These are phyloP conservation scores for Metarhizium anisopliae DNA, from an alignment of 2,329 filamentous ascomycete genomes.

Conservation along the genomic window DNA sequence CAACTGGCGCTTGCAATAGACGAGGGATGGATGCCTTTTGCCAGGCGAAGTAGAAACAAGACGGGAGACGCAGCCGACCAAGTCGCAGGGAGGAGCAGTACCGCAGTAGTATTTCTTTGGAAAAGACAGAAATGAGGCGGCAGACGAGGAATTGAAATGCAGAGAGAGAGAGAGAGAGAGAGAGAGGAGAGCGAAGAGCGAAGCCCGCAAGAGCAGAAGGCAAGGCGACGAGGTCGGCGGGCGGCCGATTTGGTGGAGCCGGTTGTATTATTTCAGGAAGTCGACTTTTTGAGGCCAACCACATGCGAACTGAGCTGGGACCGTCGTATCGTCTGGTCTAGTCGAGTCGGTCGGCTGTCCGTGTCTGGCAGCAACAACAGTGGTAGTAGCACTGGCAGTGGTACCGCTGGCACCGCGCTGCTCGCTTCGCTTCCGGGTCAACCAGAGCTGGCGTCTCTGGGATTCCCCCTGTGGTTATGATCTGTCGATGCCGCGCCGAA, in stretches of 20 bases:
- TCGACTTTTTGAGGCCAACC: conserved; percentile 1
- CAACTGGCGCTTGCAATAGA: background rate
- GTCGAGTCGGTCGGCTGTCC: background rate
- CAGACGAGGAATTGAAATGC: background rate
- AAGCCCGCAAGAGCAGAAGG: background rate
- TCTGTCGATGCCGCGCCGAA: too few species aligned
- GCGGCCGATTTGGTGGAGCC: background rate
- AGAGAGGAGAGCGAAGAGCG: background rate
- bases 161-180: background rate
- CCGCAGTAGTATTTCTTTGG: background rate
- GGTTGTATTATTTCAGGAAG: background rate
- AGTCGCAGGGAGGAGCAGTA: background rate
- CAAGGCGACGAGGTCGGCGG: background rate
- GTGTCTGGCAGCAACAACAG: background rate
- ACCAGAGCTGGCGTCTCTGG: too few species aligned
- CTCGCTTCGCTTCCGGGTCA: too few species aligned
- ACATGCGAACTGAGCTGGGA: conserved; percentile 2
- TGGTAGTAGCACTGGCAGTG: too few species aligned
- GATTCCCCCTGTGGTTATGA: too few species aligned
- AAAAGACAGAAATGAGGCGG: background rate
- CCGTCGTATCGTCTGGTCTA: background rate
- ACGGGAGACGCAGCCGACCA: background rate
- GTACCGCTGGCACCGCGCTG: too few species aligned
- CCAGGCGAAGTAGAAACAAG: background rate
- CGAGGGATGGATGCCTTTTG: background rate